phyloP scores from a whole-genome alignment of 176 grass and related monocot genomes.

The Oryza australiensis region DNA sequence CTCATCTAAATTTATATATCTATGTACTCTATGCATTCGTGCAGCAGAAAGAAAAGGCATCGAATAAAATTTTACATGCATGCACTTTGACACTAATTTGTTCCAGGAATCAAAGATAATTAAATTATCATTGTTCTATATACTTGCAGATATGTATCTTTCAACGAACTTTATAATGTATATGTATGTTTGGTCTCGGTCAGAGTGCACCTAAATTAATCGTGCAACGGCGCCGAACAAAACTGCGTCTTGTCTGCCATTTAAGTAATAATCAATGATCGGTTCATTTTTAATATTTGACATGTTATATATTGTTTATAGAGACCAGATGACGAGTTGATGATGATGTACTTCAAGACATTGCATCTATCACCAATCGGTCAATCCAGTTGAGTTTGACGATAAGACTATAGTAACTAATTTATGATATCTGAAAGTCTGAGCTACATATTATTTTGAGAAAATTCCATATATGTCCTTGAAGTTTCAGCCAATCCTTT shows the following conservation, averaged over 20 bases:
- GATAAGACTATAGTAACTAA: not conserved
- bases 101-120: constrained; percentile 29
- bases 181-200: not conserved
- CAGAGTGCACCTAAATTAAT: constrained; percentile 28
- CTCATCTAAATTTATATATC: constrained; percentile 34
- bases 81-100: constrained; percentile 22
- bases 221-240: constrained; percentile 47
- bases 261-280: constrained; percentile 8
- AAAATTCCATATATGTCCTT: no score
- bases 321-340: constrained; percentile 27
- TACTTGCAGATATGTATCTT: not conserved
- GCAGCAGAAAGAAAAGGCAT: constrained; percentile 17
- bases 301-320: not conserved
- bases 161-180: constrained; percentile 20
- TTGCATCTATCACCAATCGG: not conserved
- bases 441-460: not conserved
- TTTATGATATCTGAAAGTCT: constrained; percentile 11
- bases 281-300: constrained; percentile 10
- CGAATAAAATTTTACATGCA: not conserved
- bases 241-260: constrained; percentile 44
- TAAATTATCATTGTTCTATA: not conserved
- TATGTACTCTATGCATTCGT: not conserved
- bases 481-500: no score
- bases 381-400: not conserved
- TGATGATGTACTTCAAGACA: not conserved